Conservation (phyloP, 75 land plant species). For the Pinus taeda region DNA sequence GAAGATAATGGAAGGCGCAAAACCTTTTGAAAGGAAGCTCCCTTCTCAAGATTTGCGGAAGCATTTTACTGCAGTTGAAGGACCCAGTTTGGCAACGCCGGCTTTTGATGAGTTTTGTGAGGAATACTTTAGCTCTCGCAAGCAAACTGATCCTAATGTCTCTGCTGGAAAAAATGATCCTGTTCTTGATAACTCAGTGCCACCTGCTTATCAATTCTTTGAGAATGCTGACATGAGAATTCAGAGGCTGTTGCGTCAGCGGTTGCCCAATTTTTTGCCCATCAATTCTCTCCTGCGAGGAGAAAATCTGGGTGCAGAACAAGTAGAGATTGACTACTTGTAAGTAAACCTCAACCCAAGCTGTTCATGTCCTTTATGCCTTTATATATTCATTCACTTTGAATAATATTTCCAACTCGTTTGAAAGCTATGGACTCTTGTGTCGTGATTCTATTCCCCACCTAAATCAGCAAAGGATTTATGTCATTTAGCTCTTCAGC, state of each 20-base stretch:
- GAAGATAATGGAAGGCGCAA: not conserved
- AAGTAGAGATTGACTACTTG: constrained; percentile 47
- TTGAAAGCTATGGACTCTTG: too few species aligned
- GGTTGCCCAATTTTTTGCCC: constrained; percentile 48
- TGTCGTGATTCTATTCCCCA: too few species aligned
- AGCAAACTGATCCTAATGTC: constrained; percentile 8
- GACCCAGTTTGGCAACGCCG: constrained; percentile 35
- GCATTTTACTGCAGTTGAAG: constrained; percentile 26
- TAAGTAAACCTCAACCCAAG: constrained; percentile 8
- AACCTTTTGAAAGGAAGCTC: not conserved
- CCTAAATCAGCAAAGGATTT: too few species aligned
- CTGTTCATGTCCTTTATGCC: too few species aligned
- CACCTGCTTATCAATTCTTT: constrained; percentile 48
- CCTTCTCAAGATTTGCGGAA: constrained; percentile 27
- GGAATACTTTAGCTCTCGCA: constrained; percentile 37
- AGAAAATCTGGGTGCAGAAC: constrained; percentile 12
- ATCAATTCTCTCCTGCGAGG: constrained; percentile 15
- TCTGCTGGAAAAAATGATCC: not conserved
- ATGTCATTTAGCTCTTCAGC: not conserved
- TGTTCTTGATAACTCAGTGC: not conserved
- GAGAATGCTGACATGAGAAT: constrained; percentile 50
- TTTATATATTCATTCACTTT: too few species aligned
- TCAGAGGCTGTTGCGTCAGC: constrained; percentile 29
- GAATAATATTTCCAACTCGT: too few species aligned
- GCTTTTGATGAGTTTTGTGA: constrained; percentile 61